Percentiles rank a stretch among this genome's conserved stretches.
Conservation (phyloP, 148 eudicot genomes). For the Bassia scoparia region DNA sequence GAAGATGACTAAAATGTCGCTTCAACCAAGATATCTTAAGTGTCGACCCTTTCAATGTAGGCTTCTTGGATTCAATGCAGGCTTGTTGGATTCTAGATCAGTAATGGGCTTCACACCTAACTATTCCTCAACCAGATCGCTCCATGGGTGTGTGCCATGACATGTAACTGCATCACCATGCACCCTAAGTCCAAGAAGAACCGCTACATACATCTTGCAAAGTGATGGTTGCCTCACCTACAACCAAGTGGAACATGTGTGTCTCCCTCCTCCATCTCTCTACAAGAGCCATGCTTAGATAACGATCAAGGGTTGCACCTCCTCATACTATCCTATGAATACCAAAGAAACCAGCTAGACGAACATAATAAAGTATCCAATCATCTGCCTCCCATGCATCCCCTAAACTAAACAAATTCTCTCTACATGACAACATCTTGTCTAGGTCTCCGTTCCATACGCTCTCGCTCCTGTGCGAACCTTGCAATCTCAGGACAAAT, state of each 20-base stretch:
- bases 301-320: neutral
- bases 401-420: neutral
- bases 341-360: neutral
- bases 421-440: neutral
- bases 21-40: too few species aligned
- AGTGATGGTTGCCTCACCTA: conserved; percentile 18
- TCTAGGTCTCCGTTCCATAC: neutral
- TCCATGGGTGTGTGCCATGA: too few species aligned
- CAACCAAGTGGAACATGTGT: conserved; percentile 12
- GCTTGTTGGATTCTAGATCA: too few species aligned
- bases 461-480: neutral
- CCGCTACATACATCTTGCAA: conserved; percentile 14
- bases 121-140: too few species aligned
- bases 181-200: conserved; percentile 9
- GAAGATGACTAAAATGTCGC: too few species aligned
- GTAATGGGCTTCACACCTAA: too few species aligned
- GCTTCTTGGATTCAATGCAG: too few species aligned
- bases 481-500: neutral
- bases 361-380: neutral
- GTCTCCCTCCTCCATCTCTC: conserved; percentile 27
- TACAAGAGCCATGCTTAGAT: conserved; percentile 9
- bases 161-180: conserved; percentile 1
- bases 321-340: neutral
- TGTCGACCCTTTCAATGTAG: too few species aligned
- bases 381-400: neutral